Evolutionary conservation across 257 asterid species (phyloP).

Genomic region (Nicotiana tabacum): DNA sequence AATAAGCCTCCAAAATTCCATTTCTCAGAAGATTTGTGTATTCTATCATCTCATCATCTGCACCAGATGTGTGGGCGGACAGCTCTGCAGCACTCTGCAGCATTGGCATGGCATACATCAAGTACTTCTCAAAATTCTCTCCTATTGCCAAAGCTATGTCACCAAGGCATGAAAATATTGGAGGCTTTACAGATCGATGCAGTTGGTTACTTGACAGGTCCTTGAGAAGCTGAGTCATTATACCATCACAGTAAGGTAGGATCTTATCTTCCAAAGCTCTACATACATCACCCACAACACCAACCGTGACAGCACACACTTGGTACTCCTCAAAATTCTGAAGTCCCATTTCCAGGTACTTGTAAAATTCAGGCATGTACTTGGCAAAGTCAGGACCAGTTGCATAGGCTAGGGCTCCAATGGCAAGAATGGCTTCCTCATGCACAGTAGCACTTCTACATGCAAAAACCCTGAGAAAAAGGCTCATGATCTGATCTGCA

Average conservation of each 20-base stretch:
- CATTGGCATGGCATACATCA: constrained; percentile 89
- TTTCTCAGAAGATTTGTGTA: constrained; percentile 66
- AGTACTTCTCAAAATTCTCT: constrained; percentile 73
- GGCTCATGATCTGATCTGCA: constrained; percentile 79
- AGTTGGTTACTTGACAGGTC: constrained; percentile 73
- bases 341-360: constrained; percentile 86
- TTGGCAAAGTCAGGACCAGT: constrained; percentile 62
- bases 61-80: constrained; percentile 60
- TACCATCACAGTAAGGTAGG: constrained; percentile 75
- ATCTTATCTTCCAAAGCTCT: constrained; percentile 78
- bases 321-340: constrained; percentile 92
- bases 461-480: constrained; percentile 67
- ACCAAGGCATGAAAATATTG: constrained; percentile 84
- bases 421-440: constrained; percentile 92
- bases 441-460: constrained; percentile 85
- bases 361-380: constrained; percentile 78
- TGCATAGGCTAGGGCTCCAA: constrained; percentile 83
- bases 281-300: constrained; percentile 88
- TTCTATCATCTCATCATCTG: constrained; percentile 72
- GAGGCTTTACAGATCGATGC: constrained; percentile 88
- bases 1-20: constrained; percentile 84
- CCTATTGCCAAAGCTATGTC: constrained; percentile 84
- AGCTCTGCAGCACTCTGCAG: constrained; percentile 87
- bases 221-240: constrained; percentile 76
- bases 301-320: constrained; percentile 85